Evolutionary conservation across 257 asterid genomes (phyloP), one percentile per base, ranked within the genome.

Genomic region (Jaltomata sinuosa): DNA sequence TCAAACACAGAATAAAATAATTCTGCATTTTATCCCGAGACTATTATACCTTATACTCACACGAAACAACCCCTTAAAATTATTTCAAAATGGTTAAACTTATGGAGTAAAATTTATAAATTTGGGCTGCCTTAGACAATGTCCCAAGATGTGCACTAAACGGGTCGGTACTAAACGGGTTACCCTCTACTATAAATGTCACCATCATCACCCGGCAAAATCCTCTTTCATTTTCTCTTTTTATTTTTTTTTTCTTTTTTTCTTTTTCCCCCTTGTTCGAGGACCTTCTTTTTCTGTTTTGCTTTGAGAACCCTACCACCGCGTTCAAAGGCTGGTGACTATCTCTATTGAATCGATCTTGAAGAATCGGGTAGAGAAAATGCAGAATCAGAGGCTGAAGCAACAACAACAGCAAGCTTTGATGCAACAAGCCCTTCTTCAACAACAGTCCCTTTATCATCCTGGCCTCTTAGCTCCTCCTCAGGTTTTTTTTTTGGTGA

Each of bases 401-500:
- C 97, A 91, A 83, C 98, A 96, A 80, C 98, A 94, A 5, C 99
- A 94, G 6, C 96, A 91, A 86, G 98, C 97, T 79, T 83, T 95
- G 94, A 94, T 95, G 97, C 99, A 94, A 87, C 99, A 95, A 86
- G 99, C 97, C 83, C 93, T 96, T 84, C 93, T 96, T 61, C 98
- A 94, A 71, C 99, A 95, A 71, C 99, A 92, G 89, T 88, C 98
- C 62, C 95, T 95, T 32, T 94, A 95, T 76, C 99, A 94, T 77
- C 98, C 98, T 29, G 99, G 97, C 81, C 94, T 95, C 84, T 86
- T 95, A 92, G 98, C 98, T 89, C 90, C 98, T 85, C 96, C 99
- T 11, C 99, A 93, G 98, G 99, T 95, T 85, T 79, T 79, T 78
- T 31, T 18, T 62, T 69, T 2, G 31, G 11, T 40, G 3, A 5